phyloP scores from a whole-genome alignment of 1,139 yeast species.

The Scheffersomyces stambukii region DNA sequence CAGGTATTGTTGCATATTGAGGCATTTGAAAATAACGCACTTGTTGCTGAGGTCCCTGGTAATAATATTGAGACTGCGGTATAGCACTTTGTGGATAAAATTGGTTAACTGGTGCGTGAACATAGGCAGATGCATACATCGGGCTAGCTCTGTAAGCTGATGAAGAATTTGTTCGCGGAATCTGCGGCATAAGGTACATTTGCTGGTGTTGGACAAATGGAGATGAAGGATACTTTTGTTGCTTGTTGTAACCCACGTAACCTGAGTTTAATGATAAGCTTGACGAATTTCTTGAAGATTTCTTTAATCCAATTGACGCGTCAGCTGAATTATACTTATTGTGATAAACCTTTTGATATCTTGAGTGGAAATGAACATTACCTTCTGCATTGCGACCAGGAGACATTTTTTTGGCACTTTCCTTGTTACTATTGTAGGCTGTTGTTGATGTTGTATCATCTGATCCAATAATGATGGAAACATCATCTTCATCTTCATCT shows the following conservation, averaged over 20 bases:
- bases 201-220: slow-evolving; percentile 19
- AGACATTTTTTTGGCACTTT: slow-evolving; percentile 8
- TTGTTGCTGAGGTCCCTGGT: slow-evolving; percentile 1
- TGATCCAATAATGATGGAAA: slow-evolving; percentile 40
- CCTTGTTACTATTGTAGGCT: slow-evolving; percentile 15
- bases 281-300: slow-evolving; percentile 20
- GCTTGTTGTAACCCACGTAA: slow-evolving; percentile 12
- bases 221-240: too few species aligned
- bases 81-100: slow-evolving; percentile 7
- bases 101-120: slow-evolving; percentile 2
- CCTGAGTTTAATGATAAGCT: slow-evolving; percentile 20
- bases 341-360: slow-evolving; percentile 12
- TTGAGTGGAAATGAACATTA: neutral
- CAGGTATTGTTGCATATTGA: slow-evolving; percentile 4
- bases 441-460: slow-evolving; percentile 30
- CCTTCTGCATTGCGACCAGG: slow-evolving; percentile 3
- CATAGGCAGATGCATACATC: slow-evolving; percentile 1
- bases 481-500: slow-evolving; percentile 40
- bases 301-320: too few species aligned
- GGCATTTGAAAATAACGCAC: slow-evolving; percentile 3
- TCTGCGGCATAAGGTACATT: slow-evolving; percentile 10
- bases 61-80: slow-evolving; percentile 7
- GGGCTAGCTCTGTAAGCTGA: slow-evolving; percentile 7
- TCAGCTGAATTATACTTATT: too few species aligned
- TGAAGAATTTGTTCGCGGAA: slow-evolving; percentile 9